phyloP scores from a whole-genome alignment of 2,329 filamentous ascomycete species.

The Neurospora crassa region DNA sequence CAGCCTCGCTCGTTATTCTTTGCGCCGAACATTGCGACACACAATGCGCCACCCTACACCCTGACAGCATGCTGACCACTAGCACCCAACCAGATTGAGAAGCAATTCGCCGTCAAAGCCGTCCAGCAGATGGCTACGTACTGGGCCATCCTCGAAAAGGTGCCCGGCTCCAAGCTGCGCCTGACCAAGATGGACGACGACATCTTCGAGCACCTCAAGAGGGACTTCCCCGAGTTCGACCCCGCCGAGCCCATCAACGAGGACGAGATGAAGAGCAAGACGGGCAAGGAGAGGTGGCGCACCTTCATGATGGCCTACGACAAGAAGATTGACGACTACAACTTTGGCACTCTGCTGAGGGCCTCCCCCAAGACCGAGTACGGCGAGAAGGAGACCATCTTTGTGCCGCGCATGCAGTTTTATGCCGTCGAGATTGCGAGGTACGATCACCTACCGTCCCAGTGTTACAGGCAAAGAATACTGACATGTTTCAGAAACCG shows the following conservation, averaged over 20 bases:
- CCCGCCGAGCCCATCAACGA: slow-evolving; percentile 72
- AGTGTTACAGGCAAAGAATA: not conserved
- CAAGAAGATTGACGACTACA: slow-evolving; percentile 92
- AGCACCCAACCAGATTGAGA: slow-evolving; percentile 64
- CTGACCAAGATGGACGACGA: slow-evolving; percentile 94
- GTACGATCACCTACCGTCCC: slow-evolving; percentile 6
- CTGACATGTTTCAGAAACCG: slow-evolving; percentile 60
- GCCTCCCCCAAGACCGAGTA: slow-evolving; percentile 74
- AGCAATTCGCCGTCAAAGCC: slow-evolving; percentile 97
- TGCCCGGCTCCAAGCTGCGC: slow-evolving; percentile 78
- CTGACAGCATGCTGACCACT: not conserved
- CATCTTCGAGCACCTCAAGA: slow-evolving; percentile 80
- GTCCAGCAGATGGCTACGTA: slow-evolving; percentile 97
- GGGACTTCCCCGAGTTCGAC: slow-evolving; percentile 89
- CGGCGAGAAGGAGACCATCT: slow-evolving; percentile 81
- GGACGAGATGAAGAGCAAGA: slow-evolving; percentile 95
- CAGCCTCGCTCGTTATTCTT: not conserved
- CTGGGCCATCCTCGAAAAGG: slow-evolving; percentile 88
- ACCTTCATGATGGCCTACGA: slow-evolving; percentile 91
- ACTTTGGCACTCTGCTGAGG: slow-evolving; percentile 92
- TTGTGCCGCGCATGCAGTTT: slow-evolving; percentile 55
- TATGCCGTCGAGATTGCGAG: slow-evolving; percentile 44
- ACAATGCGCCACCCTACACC: not conserved
- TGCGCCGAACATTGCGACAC: not conserved
- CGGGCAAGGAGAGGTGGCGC: slow-evolving; percentile 88